Base-by-base conservation (phyloP, 805 yeast genomes). In the Monosporozyma unispora region DNA sequence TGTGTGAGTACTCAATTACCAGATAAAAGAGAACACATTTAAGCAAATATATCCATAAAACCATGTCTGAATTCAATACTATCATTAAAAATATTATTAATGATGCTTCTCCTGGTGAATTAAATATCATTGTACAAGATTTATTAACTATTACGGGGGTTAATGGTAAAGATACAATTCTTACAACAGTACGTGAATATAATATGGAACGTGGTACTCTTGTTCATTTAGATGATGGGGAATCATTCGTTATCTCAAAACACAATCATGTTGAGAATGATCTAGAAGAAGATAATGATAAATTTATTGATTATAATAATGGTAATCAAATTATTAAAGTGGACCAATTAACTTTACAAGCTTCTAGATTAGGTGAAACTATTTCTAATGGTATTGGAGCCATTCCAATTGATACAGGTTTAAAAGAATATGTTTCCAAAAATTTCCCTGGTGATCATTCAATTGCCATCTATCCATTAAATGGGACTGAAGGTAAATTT, bases 361-460 rank as follows among this genome's bases (percentile, higher is more conserved):
- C 77, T 14, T 70, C 77, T 42, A 85, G 81, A 54, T 57, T 81
- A 31, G 87, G 25, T 19, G 25, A 29, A 9, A 25, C 28, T 25
- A 18, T 25, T 31, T 16, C 9, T 3, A 44, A 44, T 29, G 28
- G 14, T 4, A 29, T 4, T 8, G 23, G 31, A 11, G 7, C n/a
- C 2, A 21, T 39, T 18, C 4, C 27, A 12, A 22, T 44, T 31
- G 39, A 51, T n/a, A 55, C 48, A 8, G 52, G 46, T n/a, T 52
- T 69, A n/a, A 46, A 46, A 3, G 50, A 51, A 1, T 90, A 90
- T 62, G 79, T 83, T 1, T 61, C 67, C 3, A 80, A 78, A 48
- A 87, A 85, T 58, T 91, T 76, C 61, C 87, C 91, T 1, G 78
- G 82, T 4, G 72, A 80, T 25, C 56, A 61, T 8, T 70, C 75